A percentile compares a stretch with the other conserved stretches of the same genome.
phyloP scores from a whole-genome alignment of 352 stramenopile genomes.

The Phytopythium mirpurense region DNA sequence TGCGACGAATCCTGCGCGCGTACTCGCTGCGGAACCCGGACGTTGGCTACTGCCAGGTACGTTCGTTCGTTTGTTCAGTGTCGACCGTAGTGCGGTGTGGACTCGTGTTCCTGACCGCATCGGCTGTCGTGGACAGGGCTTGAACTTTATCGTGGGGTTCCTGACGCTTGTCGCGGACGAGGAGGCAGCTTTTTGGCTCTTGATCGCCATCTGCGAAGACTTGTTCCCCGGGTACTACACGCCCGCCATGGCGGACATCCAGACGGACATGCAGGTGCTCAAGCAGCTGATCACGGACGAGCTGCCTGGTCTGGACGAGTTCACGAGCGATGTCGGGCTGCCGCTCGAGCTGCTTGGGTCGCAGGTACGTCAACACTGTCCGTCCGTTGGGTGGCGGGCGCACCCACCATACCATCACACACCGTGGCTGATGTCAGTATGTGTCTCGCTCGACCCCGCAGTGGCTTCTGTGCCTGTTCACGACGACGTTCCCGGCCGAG shows the following conservation, averaged over 20 bases:
- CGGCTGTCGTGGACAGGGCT: constrained; percentile 32
- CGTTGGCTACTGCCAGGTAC: constrained; percentile 83
- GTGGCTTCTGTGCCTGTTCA: constrained; percentile 90
- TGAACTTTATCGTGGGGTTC: constrained; percentile 90
- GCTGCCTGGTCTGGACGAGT: constrained; percentile 67
- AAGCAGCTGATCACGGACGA: constrained; percentile 83
- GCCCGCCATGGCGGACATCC: constrained; percentile 83
- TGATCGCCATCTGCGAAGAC: constrained; percentile 88
- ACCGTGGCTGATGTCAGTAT: not conserved
- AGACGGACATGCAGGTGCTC: constrained; percentile 88
- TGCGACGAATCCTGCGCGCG: constrained; percentile 69
- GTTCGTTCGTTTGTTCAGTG: not conserved
- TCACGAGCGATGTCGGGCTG: constrained; percentile 66
- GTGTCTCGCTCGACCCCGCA: constrained; percentile 15
- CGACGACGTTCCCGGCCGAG: constrained; percentile 85
- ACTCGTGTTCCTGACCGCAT: not conserved
- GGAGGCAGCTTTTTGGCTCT: constrained; percentile 85
- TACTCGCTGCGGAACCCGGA: constrained; percentile 78
- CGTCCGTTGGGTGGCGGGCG: too few relatives aligned
- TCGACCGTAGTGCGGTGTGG: too few relatives aligned
- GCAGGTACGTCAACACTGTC: constrained; percentile 44
- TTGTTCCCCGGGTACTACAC: constrained; percentile 88
- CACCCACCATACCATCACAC: too few relatives aligned
- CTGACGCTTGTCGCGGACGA: constrained; percentile 76
- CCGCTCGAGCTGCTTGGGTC: constrained; percentile 85